Percentiles rank a stretch among this genome's conserved stretches.
Evolutionary conservation across 768 basidiomycete species (phyloP).

Genomic region (Clitopilus hobsonii): DNA sequence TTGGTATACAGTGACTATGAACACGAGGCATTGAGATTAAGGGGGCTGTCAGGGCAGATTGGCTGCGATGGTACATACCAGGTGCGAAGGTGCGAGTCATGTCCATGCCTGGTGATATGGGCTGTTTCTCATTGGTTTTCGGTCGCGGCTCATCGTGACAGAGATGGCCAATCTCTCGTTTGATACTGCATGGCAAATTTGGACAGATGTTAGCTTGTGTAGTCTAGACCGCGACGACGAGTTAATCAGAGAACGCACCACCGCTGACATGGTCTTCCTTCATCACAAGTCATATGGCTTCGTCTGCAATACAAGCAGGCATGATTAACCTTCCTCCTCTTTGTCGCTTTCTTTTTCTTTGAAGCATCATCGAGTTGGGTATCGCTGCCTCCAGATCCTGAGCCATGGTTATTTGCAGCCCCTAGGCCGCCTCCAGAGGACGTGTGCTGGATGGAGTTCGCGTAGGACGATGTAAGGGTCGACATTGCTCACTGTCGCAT

Average conservation of each 20-base stretch:
- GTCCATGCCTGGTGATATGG: conserved; percentile 20
- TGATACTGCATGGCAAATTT: conserved; percentile 55
- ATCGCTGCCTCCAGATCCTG: conserved; percentile 4
- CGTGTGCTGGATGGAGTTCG: not conserved
- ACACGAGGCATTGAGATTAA: not conserved
- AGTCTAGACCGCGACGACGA: conserved; percentile 5
- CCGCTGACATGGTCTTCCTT: conserved; percentile 85
- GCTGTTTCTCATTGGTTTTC: conserved; percentile 42
- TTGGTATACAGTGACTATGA: conserved; percentile 33
- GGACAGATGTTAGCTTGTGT: not conserved
- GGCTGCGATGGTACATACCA: conserved; percentile 26
- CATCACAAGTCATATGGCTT: conserved; percentile 92
- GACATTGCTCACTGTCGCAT: not conserved
- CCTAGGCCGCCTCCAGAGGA: not conserved
- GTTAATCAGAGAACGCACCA: conserved; percentile 56
- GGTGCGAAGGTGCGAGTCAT: conserved; percentile 38
- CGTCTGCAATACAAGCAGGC: conserved; percentile 91
- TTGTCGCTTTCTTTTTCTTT: conserved; percentile 50
- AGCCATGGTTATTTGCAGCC: not conserved
- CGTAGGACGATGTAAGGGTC: not conserved
- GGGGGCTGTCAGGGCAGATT: not conserved
- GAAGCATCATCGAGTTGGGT: conserved; percentile 32
- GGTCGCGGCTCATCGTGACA: conserved; percentile 83
- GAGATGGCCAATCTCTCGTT: conserved; percentile 92
- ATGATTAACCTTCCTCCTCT: conserved; percentile 85